Evolutionary conservation across 768 basidiomycete species (phyloP).

Genomic region (Lactarius hengduanensis): DNA sequence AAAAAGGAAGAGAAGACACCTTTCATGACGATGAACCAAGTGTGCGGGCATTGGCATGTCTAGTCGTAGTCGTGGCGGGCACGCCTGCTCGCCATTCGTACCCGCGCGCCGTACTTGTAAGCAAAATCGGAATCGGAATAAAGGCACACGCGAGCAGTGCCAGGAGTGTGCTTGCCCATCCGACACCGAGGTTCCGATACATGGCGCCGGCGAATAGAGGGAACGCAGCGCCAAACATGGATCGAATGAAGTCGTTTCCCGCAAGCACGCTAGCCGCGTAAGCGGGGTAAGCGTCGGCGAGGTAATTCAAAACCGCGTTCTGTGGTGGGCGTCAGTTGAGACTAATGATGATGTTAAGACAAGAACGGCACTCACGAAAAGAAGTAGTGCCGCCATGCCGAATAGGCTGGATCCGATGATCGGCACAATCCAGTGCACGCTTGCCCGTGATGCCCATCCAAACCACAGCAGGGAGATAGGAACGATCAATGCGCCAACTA

Average conservation of each 20-base stretch:
- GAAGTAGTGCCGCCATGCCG: constrained; percentile 35
- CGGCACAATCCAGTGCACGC: constrained; percentile 39
- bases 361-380: constrained; percentile 33
- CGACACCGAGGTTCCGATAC: constrained; percentile 33
- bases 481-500: constrained; percentile 36
- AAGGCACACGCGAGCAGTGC: constrained; percentile 33
- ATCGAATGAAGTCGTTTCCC: constrained; percentile 38
- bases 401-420: constrained; percentile 38
- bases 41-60: background rate
- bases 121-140: constrained; percentile 31
- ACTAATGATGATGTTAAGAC: constrained; percentile 29
- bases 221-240: constrained; percentile 29
- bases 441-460: constrained; percentile 35
- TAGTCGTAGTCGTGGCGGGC: constrained; percentile 28
- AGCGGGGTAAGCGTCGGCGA: constrained; percentile 35
- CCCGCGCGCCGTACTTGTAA: constrained; percentile 26
- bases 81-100: constrained; percentile 25
- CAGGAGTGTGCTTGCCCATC: constrained; percentile 33
- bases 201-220: constrained; percentile 30
- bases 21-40: background rate
- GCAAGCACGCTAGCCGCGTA: constrained; percentile 39
- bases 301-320: constrained; percentile 35
- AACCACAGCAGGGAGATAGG: constrained; percentile 39
- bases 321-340: background rate
- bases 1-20: background rate